Evolutionary conservation across 75 land plant genomes (phyloP).

Genomic region (Isoetes taiwanensis): DNA sequence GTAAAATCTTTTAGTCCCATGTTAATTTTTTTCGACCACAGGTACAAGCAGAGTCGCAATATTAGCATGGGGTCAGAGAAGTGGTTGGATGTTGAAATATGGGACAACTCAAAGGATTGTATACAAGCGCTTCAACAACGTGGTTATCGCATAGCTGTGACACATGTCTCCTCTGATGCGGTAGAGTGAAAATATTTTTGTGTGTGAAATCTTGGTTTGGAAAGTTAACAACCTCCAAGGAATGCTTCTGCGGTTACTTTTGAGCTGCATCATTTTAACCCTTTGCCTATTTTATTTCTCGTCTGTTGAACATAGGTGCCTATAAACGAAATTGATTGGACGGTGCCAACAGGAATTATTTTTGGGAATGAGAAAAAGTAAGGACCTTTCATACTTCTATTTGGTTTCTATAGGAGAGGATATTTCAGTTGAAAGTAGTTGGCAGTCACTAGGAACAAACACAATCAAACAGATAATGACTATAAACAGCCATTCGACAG

Average conservation of each 20-base stretch:
- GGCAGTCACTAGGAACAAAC: too few relatives aligned
- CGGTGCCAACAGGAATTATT: conserved; percentile 81
- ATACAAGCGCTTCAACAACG: conserved; percentile 51
- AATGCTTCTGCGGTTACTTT: not conserved
- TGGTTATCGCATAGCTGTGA: conserved; percentile 86
- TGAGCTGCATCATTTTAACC: not conserved
- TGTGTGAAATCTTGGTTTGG: too few relatives aligned
- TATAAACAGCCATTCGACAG: too few relatives aligned
- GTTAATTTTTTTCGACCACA: too few relatives aligned
- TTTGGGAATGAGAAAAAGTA: conserved; percentile 86
- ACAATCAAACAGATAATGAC: too few relatives aligned
- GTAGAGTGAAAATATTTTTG: too few relatives aligned
- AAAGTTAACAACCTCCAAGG: too few relatives aligned
- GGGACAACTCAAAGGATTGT: conserved; percentile 57
- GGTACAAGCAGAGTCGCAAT: conserved; percentile 74
- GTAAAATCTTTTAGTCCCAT: too few relatives aligned
- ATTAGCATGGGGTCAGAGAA: conserved; percentile 97
- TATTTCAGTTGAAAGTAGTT: too few relatives aligned
- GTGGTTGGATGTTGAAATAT: conserved; percentile 94
- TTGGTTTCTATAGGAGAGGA: too few relatives aligned
- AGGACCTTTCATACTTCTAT: too few relatives aligned
- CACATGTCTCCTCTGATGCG: conserved; percentile 54
- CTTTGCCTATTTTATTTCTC: not conserved
- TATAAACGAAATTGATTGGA: conserved; percentile 81
- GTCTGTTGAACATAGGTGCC: conserved; percentile 36